Evolutionary conservation across 2,329 filamentous ascomycete species (phyloP).

Genomic region (Neonectria sp.): DNA sequence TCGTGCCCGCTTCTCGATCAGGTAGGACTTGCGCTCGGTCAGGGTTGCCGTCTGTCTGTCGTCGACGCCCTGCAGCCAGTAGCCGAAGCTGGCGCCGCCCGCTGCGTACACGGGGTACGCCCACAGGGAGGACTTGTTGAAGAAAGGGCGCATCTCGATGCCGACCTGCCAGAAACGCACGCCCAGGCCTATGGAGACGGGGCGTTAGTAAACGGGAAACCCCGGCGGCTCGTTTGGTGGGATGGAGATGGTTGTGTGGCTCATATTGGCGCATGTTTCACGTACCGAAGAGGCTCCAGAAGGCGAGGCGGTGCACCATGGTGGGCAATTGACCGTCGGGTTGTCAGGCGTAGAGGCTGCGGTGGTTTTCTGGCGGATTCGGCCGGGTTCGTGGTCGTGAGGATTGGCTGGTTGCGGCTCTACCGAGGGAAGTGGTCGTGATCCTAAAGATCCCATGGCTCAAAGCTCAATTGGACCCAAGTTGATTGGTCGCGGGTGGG

Average conservation of each 20-base stretch:
- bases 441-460: constrained; percentile 42
- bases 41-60: constrained; percentile 84
- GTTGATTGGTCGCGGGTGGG: constrained; percentile 40
- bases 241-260: neutral
- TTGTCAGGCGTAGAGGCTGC: constrained; percentile 29
- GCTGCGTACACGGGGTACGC: constrained; percentile 91
- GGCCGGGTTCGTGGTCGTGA: constrained; percentile 39
- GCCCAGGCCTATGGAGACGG: constrained; percentile 77
- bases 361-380: constrained; percentile 36
- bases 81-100: constrained; percentile 92
- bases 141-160: constrained; percentile 97
- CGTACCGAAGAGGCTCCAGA: constrained; percentile 93
- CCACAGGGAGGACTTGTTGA: constrained; percentile 88
- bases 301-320: constrained; percentile 78
- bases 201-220: constrained; percentile 31
- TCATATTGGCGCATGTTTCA: constrained; percentile 35
- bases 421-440: constrained; percentile 48
- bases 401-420: constrained; percentile 42
- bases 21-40: constrained; percentile 80
- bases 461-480: constrained; percentile 47
- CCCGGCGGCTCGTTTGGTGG: neutral
- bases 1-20: constrained; percentile 92
- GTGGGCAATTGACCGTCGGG: constrained; percentile 52
- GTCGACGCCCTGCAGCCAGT: constrained; percentile 96
- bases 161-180: constrained; percentile 97